These are phyloP conservation scores for Eucalyptus guilfoylei DNA, from an alignment of 345 rosid genomes.

Conservation along the genomic window DNA sequence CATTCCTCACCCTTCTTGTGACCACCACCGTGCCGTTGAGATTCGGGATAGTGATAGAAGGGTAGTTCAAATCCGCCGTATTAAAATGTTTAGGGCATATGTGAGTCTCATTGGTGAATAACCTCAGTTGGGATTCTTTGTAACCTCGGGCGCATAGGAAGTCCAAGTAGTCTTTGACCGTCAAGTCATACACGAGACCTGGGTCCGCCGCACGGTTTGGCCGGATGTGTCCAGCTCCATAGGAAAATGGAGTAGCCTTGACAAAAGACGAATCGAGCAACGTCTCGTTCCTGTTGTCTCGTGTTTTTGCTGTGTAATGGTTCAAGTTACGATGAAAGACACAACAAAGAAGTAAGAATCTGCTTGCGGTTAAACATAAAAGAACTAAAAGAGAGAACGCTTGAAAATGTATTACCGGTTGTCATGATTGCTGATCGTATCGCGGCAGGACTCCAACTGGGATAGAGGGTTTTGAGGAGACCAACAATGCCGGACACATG, in stretches of 20 bases:
- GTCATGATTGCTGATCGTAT: slow-evolving; percentile 16
- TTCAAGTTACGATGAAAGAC: background rate
- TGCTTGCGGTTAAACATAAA: background rate
- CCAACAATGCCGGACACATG: slow-evolving; percentile 20
- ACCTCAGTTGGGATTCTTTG: background rate
- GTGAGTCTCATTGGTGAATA: background rate
- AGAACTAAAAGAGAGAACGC: background rate
- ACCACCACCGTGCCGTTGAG: background rate
- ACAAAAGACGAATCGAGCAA: slow-evolving; percentile 1
- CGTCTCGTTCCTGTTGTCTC: background rate
- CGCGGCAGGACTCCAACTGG: slow-evolving; percentile 15
- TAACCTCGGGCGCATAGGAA: slow-evolving; percentile 32
- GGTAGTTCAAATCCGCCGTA: slow-evolving; percentile 20
- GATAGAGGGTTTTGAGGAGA: slow-evolving; percentile 10
- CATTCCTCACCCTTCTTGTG: slow-evolving; percentile 15
- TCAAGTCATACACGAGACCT: slow-evolving; percentile 38
- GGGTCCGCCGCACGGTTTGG: slow-evolving; percentile 37
- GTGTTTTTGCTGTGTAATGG: background rate
- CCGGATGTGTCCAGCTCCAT: slow-evolving; percentile 35
- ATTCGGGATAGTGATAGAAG: slow-evolving; percentile 11
- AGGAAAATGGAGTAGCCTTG: slow-evolving; percentile 29
- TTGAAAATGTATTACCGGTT: background rate
- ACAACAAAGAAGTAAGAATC: background rate
- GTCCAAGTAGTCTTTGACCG: slow-evolving; percentile 20
- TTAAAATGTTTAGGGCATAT: slow-evolving; percentile 5